Conservation (phyloP, 2,329 filamentous ascomycete species). For the Coniochaeta sp. region DNA sequence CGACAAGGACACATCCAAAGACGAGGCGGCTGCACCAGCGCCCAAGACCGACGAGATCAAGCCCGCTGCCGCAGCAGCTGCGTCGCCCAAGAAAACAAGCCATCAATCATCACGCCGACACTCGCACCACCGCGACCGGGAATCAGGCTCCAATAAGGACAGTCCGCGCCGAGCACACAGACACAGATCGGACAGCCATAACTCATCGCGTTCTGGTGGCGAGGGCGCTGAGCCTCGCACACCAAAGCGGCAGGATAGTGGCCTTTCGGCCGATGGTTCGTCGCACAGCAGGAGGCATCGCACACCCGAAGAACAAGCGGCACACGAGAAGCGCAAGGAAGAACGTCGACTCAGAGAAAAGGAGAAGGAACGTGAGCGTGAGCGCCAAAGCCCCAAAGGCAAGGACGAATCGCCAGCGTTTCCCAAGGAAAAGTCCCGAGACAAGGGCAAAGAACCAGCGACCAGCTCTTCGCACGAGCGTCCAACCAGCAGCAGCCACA, state of each 20-base stretch:
- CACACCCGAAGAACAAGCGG: constrained; percentile 41
- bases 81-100: constrained; percentile 28
- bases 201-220: constrained; percentile 19
- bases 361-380: constrained; percentile 19
- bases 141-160: constrained; percentile 20
- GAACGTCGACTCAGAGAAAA: constrained; percentile 31
- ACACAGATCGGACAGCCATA: constrained; percentile 29
- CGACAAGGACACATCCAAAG: constrained; percentile 32
- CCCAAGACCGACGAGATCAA: constrained; percentile 25
- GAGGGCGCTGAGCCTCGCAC: constrained; percentile 20
- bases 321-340: constrained; percentile 40
- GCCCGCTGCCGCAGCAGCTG: constrained; percentile 8
- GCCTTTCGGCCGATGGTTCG: constrained; percentile 28
- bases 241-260: constrained; percentile 38
- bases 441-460: constrained; percentile 12
- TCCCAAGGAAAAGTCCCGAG: constrained; percentile 6
- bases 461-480: constrained; percentile 13
- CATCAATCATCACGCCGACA: constrained; percentile 31
- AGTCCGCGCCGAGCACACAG: constrained; percentile 18
- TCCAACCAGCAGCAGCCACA: constrained; percentile 7
- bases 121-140: constrained; percentile 22
- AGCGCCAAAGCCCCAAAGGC: constrained; percentile 13
- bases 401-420: constrained; percentile 10
- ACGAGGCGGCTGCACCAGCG: constrained; percentile 10
- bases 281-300: constrained; percentile 26